Evolutionary conservation across 768 basidiomycete species (phyloP).

Genomic region (Mrakia blollopis): DNA sequence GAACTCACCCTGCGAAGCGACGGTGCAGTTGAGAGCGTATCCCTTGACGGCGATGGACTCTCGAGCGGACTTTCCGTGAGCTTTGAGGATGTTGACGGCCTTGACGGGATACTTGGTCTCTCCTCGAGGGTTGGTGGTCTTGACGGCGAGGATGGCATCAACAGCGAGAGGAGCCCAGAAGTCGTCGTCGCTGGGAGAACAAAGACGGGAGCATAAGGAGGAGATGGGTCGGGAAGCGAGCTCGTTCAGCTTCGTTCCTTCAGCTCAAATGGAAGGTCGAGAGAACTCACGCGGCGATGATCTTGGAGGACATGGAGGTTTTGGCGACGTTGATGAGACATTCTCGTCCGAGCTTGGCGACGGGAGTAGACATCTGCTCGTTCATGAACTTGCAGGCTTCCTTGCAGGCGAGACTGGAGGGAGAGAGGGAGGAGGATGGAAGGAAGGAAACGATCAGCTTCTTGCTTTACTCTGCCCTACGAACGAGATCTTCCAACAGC

Average conservation of each 20-base stretch:
- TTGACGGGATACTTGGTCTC: constrained; percentile 99
- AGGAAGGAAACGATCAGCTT: neutral
- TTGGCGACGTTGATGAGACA: constrained; percentile 93
- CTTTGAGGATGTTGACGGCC: constrained; percentile 96
- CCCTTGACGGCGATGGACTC: constrained; percentile 93
- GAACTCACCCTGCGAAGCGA: constrained; percentile 92
- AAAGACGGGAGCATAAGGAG: neutral
- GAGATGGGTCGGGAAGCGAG: neutral
- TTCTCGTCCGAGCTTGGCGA: constrained; percentile 84
- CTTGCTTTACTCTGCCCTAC: neutral
- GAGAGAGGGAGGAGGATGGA: neutral
- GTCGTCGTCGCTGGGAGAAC: constrained; percentile 78
- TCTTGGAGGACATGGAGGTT: constrained; percentile 98
- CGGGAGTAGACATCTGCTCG: constrained; percentile 91
- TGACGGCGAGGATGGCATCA: constrained; percentile 96
- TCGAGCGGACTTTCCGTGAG: constrained; percentile 89
- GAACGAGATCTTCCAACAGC: neutral
- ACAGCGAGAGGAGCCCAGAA: constrained; percentile 98
- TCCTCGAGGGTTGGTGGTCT: constrained; percentile 84
- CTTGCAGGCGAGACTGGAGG: constrained; percentile 70
- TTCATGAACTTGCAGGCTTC: constrained; percentile 98
- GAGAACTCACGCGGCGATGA: constrained; percentile 80
- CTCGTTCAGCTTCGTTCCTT: neutral
- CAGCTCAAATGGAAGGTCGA: neutral
- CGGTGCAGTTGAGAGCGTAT: constrained; percentile 96